Evolutionary conservation across 148 eudicot genomes (phyloP).

Genomic region (Cornus controversa): DNA sequence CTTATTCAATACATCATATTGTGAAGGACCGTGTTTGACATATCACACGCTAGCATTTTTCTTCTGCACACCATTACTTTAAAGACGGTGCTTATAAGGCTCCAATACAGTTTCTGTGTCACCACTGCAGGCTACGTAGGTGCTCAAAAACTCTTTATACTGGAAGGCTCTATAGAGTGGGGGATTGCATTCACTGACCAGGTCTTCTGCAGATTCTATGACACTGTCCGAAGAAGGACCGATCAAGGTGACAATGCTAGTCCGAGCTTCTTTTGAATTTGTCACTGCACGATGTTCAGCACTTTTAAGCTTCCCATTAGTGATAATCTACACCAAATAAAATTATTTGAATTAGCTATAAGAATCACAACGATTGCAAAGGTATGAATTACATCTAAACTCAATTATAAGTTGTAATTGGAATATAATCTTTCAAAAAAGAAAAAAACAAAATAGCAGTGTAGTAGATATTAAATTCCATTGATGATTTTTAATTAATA

Average conservation of each 20-base stretch:
- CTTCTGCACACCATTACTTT: neutral
- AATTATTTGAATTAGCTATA: no score
- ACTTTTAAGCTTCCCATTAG: conserved; percentile 40
- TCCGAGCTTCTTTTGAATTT: conserved; percentile 30
- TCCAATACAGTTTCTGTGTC: conserved; percentile 24
- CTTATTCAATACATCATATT: neutral
- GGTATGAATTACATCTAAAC: no score
- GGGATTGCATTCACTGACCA: conserved; percentile 20
- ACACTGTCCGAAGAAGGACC: conserved; percentile 21
- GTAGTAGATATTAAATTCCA: no score
- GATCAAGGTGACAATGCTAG: conserved; percentile 30
- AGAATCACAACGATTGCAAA: no score
- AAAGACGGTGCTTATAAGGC: neutral
- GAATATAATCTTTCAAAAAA: no score
- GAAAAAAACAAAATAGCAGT: no score
- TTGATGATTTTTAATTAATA: no score
- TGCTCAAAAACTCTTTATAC: conserved; percentile 30
- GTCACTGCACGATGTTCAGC: conserved; percentile 44
- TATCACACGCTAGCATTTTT: no score
- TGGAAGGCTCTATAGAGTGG: conserved; percentile 24
- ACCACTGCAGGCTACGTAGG: conserved; percentile 8
- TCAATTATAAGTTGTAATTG: no score
- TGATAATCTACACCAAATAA: conserved; percentile 25
- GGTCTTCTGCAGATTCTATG: conserved; percentile 37
- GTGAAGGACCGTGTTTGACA: no score